Base-by-base conservation (phyloP, 441 rosid genomes). In the Biscutella laevigata region DNA sequence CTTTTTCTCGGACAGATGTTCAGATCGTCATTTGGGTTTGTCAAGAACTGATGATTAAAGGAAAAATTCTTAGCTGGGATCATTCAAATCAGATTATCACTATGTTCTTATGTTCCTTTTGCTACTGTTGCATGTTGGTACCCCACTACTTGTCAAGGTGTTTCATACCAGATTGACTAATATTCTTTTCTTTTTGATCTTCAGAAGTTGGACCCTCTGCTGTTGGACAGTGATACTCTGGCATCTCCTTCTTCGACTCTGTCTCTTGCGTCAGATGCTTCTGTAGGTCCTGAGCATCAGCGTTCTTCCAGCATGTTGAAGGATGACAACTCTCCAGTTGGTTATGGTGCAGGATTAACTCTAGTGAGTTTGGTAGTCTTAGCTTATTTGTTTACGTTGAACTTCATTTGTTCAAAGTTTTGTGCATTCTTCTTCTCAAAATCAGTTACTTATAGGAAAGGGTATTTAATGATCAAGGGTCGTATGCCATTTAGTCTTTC, bases 241-340 rank as follows among this genome's bases (percentile, higher is more conserved):
- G 91, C 78, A 48, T 72, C 79, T 56, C 58, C 67, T 46, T 73
- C 90, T 70, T 71, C 83, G 8, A 43, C 72, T 43, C 67, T 77
- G 39, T 75, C 61, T 43, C 56, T 73, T 51, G 49, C 70, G 51
- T 67, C 74, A 20, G 91, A 82, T 68, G 59, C 67, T 6, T n/a
- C n/a, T n/a, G n/a, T n/a, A n/a, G n/a, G n/a, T n/a, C n/a, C n/a
- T n/a, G n/a, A n/a, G n/a, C n/a, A n/a, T n/a, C 75, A 57, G 66
- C 79, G 83, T 67, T 79, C 91, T 59, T 77, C 89, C 62, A 87
- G 96, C 83, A 80, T 74, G 75, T 73, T 83, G 78, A 87, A 77
- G 71, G 87, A 77, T 26, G 95, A 94, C 64, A 64, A 79, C 68
- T 88, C 96, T 16, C 79, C 94, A 14, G 63, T 20, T 57, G 81